Conservation (phyloP, 176 grass and related monocot genomes). For the Coix lacrymajobi region DNA sequence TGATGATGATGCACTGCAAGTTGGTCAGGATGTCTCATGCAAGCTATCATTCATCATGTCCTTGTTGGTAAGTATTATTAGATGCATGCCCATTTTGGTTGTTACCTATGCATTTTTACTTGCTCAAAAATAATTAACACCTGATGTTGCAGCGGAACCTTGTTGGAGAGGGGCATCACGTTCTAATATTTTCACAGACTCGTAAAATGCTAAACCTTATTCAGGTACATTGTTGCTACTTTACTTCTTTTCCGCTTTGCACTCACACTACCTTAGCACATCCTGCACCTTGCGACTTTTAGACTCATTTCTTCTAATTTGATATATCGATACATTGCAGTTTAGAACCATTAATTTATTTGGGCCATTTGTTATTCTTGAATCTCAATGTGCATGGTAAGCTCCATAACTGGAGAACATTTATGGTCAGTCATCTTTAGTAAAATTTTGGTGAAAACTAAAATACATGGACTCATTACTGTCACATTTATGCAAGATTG, state of each 20-base stretch:
- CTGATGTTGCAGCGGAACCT: conserved; percentile 61
- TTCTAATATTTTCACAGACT: conserved; percentile 85
- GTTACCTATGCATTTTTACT: conserved; percentile 8
- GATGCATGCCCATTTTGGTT: not conserved
- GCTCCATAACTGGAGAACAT: not conserved
- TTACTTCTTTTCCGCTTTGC: not conserved
- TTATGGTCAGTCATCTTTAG: not conserved
- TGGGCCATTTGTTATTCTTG: not conserved
- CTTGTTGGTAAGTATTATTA: conserved; percentile 60
- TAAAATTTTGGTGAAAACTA: conserved; percentile 1
- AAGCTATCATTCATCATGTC: conserved; percentile 87
- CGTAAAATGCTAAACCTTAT: conserved; percentile 90
- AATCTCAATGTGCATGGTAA: not conserved
- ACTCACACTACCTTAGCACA: not conserved
- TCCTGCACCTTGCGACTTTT: not conserved
- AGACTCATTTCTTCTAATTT: not conserved
- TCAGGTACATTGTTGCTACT: conserved; percentile 46
- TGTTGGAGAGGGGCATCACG: conserved; percentile 62
- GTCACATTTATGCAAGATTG: not conserved
- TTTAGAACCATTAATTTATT: not conserved
- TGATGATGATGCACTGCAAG: conserved; percentile 39
- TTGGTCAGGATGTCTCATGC: conserved; percentile 78
- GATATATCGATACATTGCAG: not conserved
- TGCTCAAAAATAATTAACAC: conserved; percentile 23
- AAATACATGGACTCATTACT: not conserved